Percentiles rank a stretch among this genome's conserved stretches.
Conservation (phyloP, 1,284 basidiomycete species). For the Malassezia equina region DNA sequence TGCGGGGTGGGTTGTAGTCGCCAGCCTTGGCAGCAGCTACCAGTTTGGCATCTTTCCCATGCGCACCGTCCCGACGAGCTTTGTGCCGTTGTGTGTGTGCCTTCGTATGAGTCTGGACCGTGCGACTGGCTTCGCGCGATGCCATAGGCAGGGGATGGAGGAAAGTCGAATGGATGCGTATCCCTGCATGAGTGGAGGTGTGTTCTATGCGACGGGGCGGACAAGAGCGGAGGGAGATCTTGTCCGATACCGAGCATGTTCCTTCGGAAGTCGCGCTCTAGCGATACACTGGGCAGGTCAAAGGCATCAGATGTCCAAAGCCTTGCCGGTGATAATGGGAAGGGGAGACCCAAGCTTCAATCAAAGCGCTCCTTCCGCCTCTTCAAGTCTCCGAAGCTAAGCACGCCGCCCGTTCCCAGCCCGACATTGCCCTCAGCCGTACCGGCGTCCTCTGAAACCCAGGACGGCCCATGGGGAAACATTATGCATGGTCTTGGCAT, state of each 20-base stretch:
- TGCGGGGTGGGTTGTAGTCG: neutral
- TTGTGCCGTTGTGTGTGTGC: slow-evolving; percentile 16
- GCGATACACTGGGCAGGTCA: neutral
- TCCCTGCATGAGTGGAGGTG: slow-evolving; percentile 9
- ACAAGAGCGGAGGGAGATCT: neutral
- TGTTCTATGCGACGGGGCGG: neutral
- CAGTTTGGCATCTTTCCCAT: slow-evolving; percentile 11
- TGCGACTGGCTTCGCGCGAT: neutral
- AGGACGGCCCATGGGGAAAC: neutral
- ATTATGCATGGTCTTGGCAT: slow-evolving; percentile 1
- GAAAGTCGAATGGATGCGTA: neutral
- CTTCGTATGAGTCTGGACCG: slow-evolving; percentile 8
- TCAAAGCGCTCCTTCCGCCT: slow-evolving; percentile 10
- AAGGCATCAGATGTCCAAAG: neutral
- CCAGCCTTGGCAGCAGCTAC: neutral
- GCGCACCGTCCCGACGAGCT: neutral
- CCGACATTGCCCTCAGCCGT: neutral
- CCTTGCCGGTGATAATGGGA: neutral
- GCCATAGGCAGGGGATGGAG: neutral
- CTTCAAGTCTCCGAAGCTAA: slow-evolving; percentile 1
- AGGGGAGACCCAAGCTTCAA: neutral
- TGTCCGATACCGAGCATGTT: slow-evolving; percentile 3
- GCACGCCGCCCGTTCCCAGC: neutral
- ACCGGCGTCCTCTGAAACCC: neutral
- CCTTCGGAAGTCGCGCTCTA: slow-evolving; percentile 14